phyloP scores from a whole-genome alignment of 2,329 filamentous ascomycete genomes.

The Alternaria sp. region DNA sequence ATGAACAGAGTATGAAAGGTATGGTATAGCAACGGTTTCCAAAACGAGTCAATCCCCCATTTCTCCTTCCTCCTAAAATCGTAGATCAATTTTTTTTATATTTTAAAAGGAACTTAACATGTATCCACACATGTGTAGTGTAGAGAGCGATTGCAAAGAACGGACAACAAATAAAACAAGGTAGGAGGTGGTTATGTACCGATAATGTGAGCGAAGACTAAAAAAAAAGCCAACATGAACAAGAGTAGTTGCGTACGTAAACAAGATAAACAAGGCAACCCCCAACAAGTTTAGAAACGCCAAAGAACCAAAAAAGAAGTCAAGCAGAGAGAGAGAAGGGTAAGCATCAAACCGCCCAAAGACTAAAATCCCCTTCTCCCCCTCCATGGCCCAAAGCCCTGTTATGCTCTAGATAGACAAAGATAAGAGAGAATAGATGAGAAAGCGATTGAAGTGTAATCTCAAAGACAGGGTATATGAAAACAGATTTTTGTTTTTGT shows the following conservation, averaged over 20 bases:
- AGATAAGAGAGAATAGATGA: constrained; percentile 5
- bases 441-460: constrained; percentile 31
- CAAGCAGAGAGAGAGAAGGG: neutral
- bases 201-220: neutral
- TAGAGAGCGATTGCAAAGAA: too few relatives aligned
- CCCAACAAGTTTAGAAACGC: neutral
- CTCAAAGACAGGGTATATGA: constrained; percentile 34
- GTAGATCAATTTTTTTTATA: too few relatives aligned
- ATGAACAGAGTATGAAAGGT: neutral
- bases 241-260: neutral
- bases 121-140: too few relatives aligned
- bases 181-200: neutral
- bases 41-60: too few relatives aligned
- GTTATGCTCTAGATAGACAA: constrained; percentile 29
- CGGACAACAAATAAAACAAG: too few relatives aligned
- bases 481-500: constrained; percentile 27
- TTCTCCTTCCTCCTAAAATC: too few relatives aligned
- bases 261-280: neutral
- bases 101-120: too few relatives aligned
- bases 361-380: neutral
- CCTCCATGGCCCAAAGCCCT: constrained; percentile 1
- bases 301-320: neutral
- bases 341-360: neutral
- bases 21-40: constrained; percentile 3
- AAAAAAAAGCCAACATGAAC: neutral